Base-by-base conservation (phyloP, 176 grass and related monocot species). In the Triticum timopheevii region DNA sequence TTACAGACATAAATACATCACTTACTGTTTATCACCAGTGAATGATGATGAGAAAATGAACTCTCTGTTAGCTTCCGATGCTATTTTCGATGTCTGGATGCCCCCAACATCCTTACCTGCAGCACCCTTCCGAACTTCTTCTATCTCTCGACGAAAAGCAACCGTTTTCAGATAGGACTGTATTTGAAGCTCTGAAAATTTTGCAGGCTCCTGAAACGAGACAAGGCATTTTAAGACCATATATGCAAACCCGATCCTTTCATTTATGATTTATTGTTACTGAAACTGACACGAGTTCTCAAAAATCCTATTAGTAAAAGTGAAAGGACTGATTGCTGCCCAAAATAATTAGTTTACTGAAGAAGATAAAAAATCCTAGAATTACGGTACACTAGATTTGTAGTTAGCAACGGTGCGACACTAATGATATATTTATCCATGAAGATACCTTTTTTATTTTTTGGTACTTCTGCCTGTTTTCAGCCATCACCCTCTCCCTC, bases 111-210 rank as follows among this genome's bases (percentile, higher is more conserved):
- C 93, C 62, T 84, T 96, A 50, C 90, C 93, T 82, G 92, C 79
- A 91, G 93, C 86, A 84, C 83, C 85, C 73, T 74, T 94, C 76
- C 95, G 96, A 70, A 98, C 92, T 89, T 96, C 61, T 54, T 98
- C 79, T 90, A 98, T 98, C 87, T 96, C 96, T 85, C 92, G 77
- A 56, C 96, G 87, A 70, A 98, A 98, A 89, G 96, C 93, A 82
- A 98, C 94, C 52, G 93, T 98, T 96, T 94, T 98, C 79, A 98
- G 92, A 86, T 98, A 96, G 77, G 96, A 98, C 66, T 98, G 93
- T 88, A 96, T 98, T 92, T 98, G 96, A 76, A 98, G 90, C 76
- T 95, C 90, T 85, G 96, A 98, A 88, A 98, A 98, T 89, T 98
- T 96, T 76, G 93, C 86, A 34, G 93, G 96, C 75, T 85, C 90